Percentiles rank a stretch among this genome's conserved stretches.
Conservation (phyloP, 345 rosid species). For the Gossypium turneri region DNA sequence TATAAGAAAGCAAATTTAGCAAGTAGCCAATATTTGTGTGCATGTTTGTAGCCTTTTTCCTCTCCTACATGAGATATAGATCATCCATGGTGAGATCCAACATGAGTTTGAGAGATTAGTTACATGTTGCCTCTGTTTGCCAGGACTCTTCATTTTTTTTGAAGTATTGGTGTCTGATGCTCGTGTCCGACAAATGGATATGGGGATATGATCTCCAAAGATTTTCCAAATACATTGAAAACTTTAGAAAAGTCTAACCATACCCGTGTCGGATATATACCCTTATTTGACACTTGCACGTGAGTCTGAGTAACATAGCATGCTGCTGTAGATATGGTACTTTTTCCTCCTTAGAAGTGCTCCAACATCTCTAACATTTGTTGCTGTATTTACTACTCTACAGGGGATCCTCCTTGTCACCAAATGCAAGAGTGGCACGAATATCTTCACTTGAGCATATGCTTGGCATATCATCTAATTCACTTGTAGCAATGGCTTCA, state of each 20-base stretch:
- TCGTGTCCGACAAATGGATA: too few relatives aligned
- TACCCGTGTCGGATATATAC: too few relatives aligned
- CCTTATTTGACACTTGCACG: too few relatives aligned
- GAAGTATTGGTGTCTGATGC: too few relatives aligned
- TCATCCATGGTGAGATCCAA: neutral
- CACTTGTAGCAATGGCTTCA: constrained; percentile 96
- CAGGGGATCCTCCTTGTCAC: constrained; percentile 98
- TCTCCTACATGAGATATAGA: neutral
- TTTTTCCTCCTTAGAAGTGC: neutral
- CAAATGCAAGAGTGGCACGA: constrained; percentile 86
- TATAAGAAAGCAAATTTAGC: constrained; percentile 2
- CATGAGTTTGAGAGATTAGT: neutral
- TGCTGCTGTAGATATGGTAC: neutral
- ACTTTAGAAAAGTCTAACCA: too few relatives aligned
- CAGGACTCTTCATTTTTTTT: too few relatives aligned
- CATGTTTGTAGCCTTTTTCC: constrained; percentile 1
- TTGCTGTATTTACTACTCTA: constrained; percentile 17
- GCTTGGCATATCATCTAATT: constrained; percentile 88
- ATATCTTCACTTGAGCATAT: constrained; percentile 89
- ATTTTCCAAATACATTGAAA: too few relatives aligned
- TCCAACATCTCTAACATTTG: neutral
- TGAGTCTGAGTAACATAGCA: too few relatives aligned
- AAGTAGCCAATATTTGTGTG: neutral
- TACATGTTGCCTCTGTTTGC: neutral
- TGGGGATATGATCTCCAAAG: too few relatives aligned